phyloP scores from a whole-genome alignment of 73 alveolate species.

The Tetrahymena malaccensis region DNA sequence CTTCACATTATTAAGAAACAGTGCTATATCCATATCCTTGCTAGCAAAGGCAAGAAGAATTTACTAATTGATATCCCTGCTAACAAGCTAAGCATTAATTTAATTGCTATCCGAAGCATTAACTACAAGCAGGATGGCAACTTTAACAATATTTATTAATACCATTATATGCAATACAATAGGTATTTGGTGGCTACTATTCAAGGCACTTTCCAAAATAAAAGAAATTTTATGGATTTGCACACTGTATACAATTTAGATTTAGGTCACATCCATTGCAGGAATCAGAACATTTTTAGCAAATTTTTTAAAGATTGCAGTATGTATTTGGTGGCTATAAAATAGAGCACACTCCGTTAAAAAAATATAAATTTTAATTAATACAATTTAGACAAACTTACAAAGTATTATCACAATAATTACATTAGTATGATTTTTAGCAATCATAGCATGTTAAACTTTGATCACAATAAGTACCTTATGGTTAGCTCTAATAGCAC shows the following conservation, averaged over 20 bases:
- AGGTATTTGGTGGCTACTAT: background rate
- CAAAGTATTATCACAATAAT: background rate
- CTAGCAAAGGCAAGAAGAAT: background rate
- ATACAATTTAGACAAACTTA: background rate
- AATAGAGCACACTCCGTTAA: background rate
- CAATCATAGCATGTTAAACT: background rate
- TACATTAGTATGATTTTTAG: background rate
- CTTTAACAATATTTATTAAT: background rate
- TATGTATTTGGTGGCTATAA: background rate
- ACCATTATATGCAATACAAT: background rate
- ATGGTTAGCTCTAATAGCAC: background rate
- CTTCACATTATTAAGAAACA: background rate
- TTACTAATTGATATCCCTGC: background rate
- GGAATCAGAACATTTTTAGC: background rate
- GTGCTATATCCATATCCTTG: background rate
- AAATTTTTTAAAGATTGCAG: background rate
- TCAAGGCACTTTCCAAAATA: background rate
- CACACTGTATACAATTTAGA: background rate
- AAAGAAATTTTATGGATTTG: background rate
- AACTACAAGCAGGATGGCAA: background rate
- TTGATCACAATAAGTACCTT: background rate
- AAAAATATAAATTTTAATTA: background rate
- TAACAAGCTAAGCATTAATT: background rate
- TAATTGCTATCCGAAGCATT: background rate
- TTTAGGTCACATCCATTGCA: background rate